Evolutionary conservation across 148 eudicot genomes (phyloP).

Genomic region (Linanthus parryae): DNA sequence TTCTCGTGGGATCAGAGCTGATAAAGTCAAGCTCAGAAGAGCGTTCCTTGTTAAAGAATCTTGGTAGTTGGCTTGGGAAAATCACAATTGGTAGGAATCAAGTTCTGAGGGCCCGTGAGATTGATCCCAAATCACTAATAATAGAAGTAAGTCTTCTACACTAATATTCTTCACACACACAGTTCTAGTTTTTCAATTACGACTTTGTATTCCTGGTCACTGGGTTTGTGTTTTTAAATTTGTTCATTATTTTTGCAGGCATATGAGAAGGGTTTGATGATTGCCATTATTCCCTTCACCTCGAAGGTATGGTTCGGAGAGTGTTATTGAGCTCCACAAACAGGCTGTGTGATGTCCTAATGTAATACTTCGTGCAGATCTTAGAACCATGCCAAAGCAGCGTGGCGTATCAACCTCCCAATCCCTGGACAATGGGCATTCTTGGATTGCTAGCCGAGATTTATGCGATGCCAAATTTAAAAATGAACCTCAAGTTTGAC

Average conservation of each 20-base stretch:
- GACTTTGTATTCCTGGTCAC: not conserved
- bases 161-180: not conserved
- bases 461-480: constrained; percentile 89
- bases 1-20: constrained; percentile 88
- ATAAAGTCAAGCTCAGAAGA: constrained; percentile 96
- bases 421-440: constrained; percentile 96
- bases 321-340: not conserved
- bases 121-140: constrained; percentile 87
- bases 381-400: constrained; percentile 86
- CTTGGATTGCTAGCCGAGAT: constrained; percentile 83
- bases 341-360: not conserved
- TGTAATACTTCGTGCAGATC: constrained; percentile 36
- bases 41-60: constrained; percentile 87
- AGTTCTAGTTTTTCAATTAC: not conserved
- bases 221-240: not conserved
- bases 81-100: constrained; percentile 90
- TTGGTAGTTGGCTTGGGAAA: constrained; percentile 99
- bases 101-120: constrained; percentile 74
- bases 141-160: constrained; percentile 46
- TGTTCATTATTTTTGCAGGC: constrained; percentile 44
- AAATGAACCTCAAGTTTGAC: constrained; percentile 97
- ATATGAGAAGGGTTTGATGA: constrained; percentile 92
- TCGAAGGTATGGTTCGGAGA: constrained; percentile 56
- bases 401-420: constrained; percentile 89
- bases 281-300: constrained; percentile 93